Evolutionary conservation across 768 basidiomycete genomes (phyloP), one percentile per base, ranked within the genome.

Genomic region (Saitozyma podzolica): DNA sequence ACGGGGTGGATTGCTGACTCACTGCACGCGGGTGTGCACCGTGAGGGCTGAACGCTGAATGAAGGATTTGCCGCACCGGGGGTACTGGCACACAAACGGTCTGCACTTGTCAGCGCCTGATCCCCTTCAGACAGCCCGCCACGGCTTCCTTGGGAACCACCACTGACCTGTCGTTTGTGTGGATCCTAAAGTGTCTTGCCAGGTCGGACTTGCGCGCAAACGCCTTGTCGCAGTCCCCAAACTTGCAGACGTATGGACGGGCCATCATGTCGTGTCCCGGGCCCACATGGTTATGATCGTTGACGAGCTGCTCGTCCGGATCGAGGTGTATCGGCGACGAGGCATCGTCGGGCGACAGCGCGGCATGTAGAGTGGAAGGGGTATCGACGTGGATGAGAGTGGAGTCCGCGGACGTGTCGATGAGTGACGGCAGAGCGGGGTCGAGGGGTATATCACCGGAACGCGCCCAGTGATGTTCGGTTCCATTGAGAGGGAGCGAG

Each of bases 91-190:
- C 8, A 40, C 19, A 58, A 70, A 80, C 2, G 78, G 76, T 49
- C 78, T 79, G 66, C 9, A 48, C 0, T 17, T 13, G 47, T 50
- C 42, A 50, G 13, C 11, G 47, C 51, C 49, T 50, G 7, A 50
- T 40, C 58, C 41, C 11, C 17, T 16, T 41, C 1, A 40, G 51
- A 49, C 29, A 11, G 17, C n/a, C 10, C 8, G 5, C 48, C 39
- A 50, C 52, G 9, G 10, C 5, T 13, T 16, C 29, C 29, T 29
- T 29, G 29, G 29, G 29, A 29, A 29, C 29, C 29, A 29, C 29
- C 40, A 70, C 81, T 73, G 20, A 82, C 82, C 81, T 64, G 19
- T 82, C 81, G 64, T 80, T 80, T 11, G 78, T 79, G 58, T 83
- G 82, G 51, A 83, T 83, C 19, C 80, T 51, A 50, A 73, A 71